Base-by-base conservation (phyloP, 2,329 filamentous ascomycete species). In the Pseudocercospora musae region DNA sequence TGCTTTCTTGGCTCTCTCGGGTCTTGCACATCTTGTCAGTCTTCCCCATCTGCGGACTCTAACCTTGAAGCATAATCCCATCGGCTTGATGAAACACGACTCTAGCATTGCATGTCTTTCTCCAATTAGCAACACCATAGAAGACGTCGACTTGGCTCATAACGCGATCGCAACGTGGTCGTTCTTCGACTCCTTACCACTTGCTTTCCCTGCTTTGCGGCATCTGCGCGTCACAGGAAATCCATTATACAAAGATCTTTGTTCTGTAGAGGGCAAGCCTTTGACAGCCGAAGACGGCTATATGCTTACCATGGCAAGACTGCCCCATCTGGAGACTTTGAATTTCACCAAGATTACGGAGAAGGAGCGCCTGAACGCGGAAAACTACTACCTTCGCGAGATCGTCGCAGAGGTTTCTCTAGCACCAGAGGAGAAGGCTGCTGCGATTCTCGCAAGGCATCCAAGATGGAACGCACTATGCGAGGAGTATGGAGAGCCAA, bases 351-450 rank as follows among this genome's bases (percentile, higher is more conserved):
- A 75, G 15, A 87, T 98, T 68, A 87, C 87, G 0, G 69, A 81
- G 0, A 85, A 88, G 46, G 93, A 98, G 74, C 87, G 94, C 18
- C 82, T 86, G 58, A 95, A 98, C 71, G 92, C 92, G 4, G 95
- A 98, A 70, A 88, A 94, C 71, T 99, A 96, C 75, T 99, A 99
- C 75, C 85, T 98, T 10, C 91, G 89, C 0, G 85, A 90, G 58
- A 95, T 97, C 62, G 90, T 85, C 10, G 87, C 87, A 65, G 90
- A 95, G 73, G 80, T 97, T 42, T 83, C 87, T 0, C 78, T 82
- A 3, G 83, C 86, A 0, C 79, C 85, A 0, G 76, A 75, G 2
- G 83, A 88, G 67, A 77, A 80, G 27, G 67, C 76, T 0, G 68
- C 76, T 0, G 77, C 78, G 1, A 82, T 96, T 0, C 74, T 90